Conservation (phyloP, 164 flowering plant genomes). For the Litsea cubeba region DNA sequence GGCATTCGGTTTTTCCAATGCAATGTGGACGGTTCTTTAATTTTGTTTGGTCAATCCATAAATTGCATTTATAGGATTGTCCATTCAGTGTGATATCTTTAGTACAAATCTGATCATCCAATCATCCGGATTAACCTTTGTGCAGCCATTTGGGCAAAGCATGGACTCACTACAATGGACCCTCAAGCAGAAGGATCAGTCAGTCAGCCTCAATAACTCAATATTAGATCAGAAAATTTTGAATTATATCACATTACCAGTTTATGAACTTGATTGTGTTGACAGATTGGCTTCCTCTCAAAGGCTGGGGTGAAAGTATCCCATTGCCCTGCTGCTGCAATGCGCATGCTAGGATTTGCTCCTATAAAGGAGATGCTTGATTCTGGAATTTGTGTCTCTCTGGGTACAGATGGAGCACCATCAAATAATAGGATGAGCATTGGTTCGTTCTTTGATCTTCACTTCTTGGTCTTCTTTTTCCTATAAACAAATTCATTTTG, state of each 20-base stretch:
- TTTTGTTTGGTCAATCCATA: no score
- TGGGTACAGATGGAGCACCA: conserved; percentile 97
- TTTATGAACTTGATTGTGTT: not conserved
- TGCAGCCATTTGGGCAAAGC: no score
- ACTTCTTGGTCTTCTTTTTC: not conserved
- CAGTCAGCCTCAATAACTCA: no score
- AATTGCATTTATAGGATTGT: no score
- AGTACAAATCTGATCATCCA: no score
- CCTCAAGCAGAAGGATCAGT: no score
- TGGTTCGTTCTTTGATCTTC: conserved; percentile 39
- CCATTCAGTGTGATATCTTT: no score
- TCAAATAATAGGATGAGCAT: conserved; percentile 97
- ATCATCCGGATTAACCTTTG: no score
- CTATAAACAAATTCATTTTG: not conserved
- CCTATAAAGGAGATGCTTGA: conserved; percentile 79
- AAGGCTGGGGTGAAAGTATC: conserved; percentile 75
- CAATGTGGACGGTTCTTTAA: not conserved
- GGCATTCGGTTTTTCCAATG: no score
- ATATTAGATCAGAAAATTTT: no score
- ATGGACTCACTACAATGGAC: no score
- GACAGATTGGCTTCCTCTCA: conserved; percentile 65
- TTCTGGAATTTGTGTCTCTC: conserved; percentile 77
- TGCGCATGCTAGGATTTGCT: conserved; percentile 95
- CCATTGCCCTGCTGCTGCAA: conserved; percentile 93
- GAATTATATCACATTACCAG: no score